These are phyloP conservation scores for Solidago caesia DNA, from an alignment of 129 eudicot genomes.

Conservation along the genomic window DNA sequence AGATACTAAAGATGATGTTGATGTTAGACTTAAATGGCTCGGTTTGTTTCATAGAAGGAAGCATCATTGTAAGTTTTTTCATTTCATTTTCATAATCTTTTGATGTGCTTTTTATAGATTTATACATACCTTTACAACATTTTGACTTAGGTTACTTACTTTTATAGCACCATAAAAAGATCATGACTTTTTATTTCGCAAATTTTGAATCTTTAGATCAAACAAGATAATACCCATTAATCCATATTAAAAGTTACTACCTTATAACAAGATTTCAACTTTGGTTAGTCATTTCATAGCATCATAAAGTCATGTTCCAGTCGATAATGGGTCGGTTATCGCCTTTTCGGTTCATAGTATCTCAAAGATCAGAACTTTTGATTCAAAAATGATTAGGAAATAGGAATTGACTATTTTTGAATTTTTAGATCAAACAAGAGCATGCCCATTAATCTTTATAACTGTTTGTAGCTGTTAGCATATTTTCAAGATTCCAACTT, in stretches of 20 bases:
- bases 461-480: background rate
- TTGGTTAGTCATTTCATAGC: background rate
- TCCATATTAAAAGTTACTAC: background rate
- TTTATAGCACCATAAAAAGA: background rate
- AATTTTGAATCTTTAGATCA: constrained; percentile 18
- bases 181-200: background rate
- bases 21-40: constrained; percentile 95
- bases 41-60: constrained; percentile 95
- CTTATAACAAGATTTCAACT: constrained; percentile 2
- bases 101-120: background rate
- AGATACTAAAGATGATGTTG: constrained; percentile 79
- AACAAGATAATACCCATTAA: constrained; percentile 5
- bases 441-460: constrained; percentile 2
- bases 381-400: background rate
- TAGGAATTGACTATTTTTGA: background rate
- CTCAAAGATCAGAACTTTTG: background rate
- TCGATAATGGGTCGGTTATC: too few species aligned
- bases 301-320: background rate
- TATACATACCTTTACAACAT: constrained; percentile 1
- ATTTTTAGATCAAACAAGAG: constrained; percentile 18
- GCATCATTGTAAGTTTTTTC: constrained; percentile 70
- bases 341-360: background rate
- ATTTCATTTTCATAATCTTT: background rate
- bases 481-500: background rate
- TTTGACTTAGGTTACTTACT: constrained; percentile 12